These are phyloP conservation scores for Kwoniella mangroviensis DNA, from an alignment of 768 basidiomycete species.

Conservation along the genomic window DNA sequence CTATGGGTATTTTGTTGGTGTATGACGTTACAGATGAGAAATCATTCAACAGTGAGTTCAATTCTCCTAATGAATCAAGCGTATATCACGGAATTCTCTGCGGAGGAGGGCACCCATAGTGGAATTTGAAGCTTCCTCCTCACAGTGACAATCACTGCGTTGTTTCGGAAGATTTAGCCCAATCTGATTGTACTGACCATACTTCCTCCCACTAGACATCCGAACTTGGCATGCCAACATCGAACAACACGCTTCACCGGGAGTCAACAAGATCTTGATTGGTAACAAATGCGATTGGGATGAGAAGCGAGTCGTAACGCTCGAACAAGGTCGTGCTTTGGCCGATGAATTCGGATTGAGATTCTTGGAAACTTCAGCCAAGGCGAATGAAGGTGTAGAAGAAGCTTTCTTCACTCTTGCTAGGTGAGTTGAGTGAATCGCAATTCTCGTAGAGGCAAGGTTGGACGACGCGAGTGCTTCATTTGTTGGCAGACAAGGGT, in stretches of 20 bases:
- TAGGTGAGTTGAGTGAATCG: constrained; percentile 65
- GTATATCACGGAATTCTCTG: neutral
- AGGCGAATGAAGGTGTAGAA: constrained; percentile 95
- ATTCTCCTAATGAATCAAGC: neutral
- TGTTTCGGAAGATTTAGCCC: too few species aligned
- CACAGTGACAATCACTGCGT: too few species aligned
- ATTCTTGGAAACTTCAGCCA: constrained; percentile 98
- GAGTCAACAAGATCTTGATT: constrained; percentile 98
- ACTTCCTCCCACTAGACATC: constrained; percentile 68
- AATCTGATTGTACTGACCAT: neutral
- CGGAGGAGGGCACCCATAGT: neutral
- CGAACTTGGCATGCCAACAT: constrained; percentile 98
- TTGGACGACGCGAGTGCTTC: too few species aligned
- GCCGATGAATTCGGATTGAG: constrained; percentile 92
- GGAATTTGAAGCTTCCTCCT: neutral
- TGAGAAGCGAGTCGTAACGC: constrained; percentile 89
- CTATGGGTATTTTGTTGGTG: constrained; percentile 95
- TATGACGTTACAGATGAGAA: constrained; percentile 93
- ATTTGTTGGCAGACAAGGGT: too few species aligned
- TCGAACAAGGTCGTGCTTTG: constrained; percentile 88
- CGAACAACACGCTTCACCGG: constrained; percentile 97
- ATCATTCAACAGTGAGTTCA: constrained; percentile 92
- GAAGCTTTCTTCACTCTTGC: constrained; percentile 98
- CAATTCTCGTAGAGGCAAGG: too few species aligned
- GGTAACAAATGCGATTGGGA: constrained; percentile 99